Conservation (phyloP, 164 flowering plant genomes). For the Hamamelis virginiana region DNA sequence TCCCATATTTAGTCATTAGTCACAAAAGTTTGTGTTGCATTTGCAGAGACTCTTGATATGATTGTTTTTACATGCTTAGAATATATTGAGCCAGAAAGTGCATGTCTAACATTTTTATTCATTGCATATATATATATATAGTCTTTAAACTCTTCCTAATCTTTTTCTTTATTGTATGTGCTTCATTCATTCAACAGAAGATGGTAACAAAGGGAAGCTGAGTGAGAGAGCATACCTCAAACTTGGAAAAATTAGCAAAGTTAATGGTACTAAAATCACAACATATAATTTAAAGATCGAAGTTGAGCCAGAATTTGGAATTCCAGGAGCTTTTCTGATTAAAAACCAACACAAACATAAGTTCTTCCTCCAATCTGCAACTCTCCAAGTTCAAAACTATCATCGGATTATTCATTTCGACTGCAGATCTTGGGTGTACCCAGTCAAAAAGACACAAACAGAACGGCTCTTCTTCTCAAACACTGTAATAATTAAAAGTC, state of each 20-base stretch:
- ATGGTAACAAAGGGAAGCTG: slow-evolving; percentile 36
- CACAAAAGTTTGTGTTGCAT: too few species aligned
- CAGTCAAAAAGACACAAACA: slow-evolving; percentile 23
- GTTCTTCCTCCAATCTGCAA: slow-evolving; percentile 37
- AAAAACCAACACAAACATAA: slow-evolving; percentile 35
- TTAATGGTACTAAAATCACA: slow-evolving; percentile 8
- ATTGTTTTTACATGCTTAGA: too few species aligned
- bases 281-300: slow-evolving; percentile 25
- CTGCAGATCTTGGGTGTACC: slow-evolving; percentile 67
- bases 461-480: slow-evolving; percentile 54
- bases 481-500: slow-evolving; percentile 41
- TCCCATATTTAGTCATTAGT: not conserved
- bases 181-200: slow-evolving; percentile 35
- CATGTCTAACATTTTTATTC: not conserved
- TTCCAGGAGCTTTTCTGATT: slow-evolving; percentile 50
- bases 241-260: slow-evolving; percentile 28
- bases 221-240: slow-evolving; percentile 37
- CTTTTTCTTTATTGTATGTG: not conserved
- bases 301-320: slow-evolving; percentile 41
- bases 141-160: not conserved
- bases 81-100: too few species aligned
- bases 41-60: too few species aligned
- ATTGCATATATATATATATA: not conserved
- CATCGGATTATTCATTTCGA: slow-evolving; percentile 33
- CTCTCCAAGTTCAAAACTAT: slow-evolving; percentile 18